Evolutionary conservation across 1,284 basidiomycete species (phyloP).

Genomic region (Neotropicomus parvogracilis): DNA sequence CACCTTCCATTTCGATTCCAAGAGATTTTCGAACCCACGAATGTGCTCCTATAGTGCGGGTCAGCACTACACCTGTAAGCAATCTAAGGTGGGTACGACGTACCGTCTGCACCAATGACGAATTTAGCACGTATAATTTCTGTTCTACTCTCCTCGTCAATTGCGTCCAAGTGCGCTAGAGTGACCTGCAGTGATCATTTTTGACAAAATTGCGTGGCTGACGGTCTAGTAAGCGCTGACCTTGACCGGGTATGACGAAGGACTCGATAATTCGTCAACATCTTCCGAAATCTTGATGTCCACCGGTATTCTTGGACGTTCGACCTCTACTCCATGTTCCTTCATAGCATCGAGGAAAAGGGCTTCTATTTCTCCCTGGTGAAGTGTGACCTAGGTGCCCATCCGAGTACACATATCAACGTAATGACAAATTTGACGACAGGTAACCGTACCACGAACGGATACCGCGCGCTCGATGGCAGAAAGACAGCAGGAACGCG

Average conservation of each 20-base stretch:
- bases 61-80: background rate
- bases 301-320: constrained; percentile 54
- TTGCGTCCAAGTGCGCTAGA: constrained; percentile 35
- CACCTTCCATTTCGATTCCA: constrained; percentile 5
- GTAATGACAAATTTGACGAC: background rate
- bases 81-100: constrained; percentile 9
- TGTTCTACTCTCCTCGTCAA: constrained; percentile 18
- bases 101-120: constrained; percentile 62
- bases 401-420: background rate
- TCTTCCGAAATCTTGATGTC: constrained; percentile 51
- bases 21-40: constrained; percentile 58
- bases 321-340: constrained; percentile 50
- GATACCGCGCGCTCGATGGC: constrained; percentile 36
- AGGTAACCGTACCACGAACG: background rate
- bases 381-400: constrained; percentile 46
- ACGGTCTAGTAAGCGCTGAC: constrained; percentile 32
- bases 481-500: constrained; percentile 37
- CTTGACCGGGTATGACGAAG: constrained; percentile 50
- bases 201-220: background rate
- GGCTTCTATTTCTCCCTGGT: constrained; percentile 71
- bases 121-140: constrained; percentile 45
- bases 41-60: constrained; percentile 56
- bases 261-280: constrained; percentile 40
- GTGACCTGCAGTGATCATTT: constrained; percentile 34
- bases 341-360: constrained; percentile 66